Percentiles rank a stretch among this genome's conserved stretches.
phyloP scores from a whole-genome alignment of 257 asterid genomes.

The Solanum piurae region DNA sequence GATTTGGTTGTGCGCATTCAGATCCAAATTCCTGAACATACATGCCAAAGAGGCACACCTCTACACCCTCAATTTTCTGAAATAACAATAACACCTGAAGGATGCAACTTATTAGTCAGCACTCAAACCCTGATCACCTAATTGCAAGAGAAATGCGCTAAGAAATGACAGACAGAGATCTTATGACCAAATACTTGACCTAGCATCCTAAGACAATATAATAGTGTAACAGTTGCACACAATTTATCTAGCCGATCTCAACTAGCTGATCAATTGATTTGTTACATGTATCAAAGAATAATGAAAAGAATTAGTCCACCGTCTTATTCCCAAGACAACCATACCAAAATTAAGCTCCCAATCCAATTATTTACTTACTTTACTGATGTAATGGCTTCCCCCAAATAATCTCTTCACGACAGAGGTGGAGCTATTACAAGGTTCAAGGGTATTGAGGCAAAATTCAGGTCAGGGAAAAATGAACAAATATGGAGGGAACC shows the following conservation, averaged over 20 bases:
- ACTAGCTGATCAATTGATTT: neutral
- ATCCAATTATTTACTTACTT: neutral
- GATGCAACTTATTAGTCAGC: slow-evolving; percentile 12
- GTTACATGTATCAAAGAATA: neutral
- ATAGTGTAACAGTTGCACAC: neutral
- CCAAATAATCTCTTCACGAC: neutral
- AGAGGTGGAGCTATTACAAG: neutral
- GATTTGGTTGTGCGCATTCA: slow-evolving; percentile 93
- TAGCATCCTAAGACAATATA: neutral
- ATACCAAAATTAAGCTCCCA: neutral
- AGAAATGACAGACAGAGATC: neutral
- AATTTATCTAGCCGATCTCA: neutral
- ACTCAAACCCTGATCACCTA: neutral
- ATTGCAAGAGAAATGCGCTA: neutral
- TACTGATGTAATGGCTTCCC: neutral
- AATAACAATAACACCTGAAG: slow-evolving; percentile 78
- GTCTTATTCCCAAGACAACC: neutral
- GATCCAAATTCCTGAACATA: slow-evolving; percentile 98
- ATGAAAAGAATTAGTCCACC: neutral
- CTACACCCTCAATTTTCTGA: slow-evolving; percentile 98
- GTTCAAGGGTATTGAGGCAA: neutral
- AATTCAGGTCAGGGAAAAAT: neutral
- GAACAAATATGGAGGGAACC: neutral
- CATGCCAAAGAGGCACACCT: slow-evolving; percentile 98
- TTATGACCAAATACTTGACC: neutral